Evolutionary conservation across 139 green algal genomes (phyloP).

Genomic region (Monoraphidium neglectum): DNA sequence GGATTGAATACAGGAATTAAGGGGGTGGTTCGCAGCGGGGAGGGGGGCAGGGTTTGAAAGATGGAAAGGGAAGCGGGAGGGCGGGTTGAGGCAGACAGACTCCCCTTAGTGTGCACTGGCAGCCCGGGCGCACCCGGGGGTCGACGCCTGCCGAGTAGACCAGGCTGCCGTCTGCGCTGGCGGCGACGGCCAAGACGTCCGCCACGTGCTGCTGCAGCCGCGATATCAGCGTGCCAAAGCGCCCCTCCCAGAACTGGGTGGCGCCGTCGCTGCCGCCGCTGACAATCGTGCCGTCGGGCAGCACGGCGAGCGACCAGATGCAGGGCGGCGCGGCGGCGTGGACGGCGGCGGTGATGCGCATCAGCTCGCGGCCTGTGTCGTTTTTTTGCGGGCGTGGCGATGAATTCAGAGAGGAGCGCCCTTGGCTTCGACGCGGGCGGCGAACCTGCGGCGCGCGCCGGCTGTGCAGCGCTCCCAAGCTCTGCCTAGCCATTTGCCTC

Average conservation of each 20-base stretch:
- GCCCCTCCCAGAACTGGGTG: constrained; percentile 85
- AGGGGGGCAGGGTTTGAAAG: background rate
- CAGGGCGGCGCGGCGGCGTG: constrained; percentile 49
- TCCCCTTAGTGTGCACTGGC: background rate
- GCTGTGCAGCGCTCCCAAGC: too few relatives aligned
- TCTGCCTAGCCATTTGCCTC: too few relatives aligned
- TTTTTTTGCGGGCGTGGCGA: too few relatives aligned
- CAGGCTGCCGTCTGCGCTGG: constrained; percentile 58
- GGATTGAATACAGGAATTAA: too few relatives aligned
- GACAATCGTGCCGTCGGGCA: constrained; percentile 86
- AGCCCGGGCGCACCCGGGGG: constrained; percentile 42
- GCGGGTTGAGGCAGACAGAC: background rate
- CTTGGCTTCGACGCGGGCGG: too few relatives aligned
- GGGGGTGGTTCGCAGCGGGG: background rate
- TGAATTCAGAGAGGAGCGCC: too few relatives aligned
- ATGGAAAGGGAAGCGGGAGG: background rate
- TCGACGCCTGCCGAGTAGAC: constrained; percentile 92
- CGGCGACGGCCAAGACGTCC: constrained; percentile 83
- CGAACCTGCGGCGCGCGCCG: too few relatives aligned
- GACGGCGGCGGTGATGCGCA: constrained; percentile 71
- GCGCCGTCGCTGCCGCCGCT: constrained; percentile 75
- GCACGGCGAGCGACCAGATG: constrained; percentile 81
- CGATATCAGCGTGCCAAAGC: constrained; percentile 76
- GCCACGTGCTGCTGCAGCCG: constrained; percentile 71
- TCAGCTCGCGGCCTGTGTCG: constrained; percentile 64